Evolutionary conservation across 192 early-diverging fungal species (phyloP).

Genomic region (Coemansia brasiliensis): DNA sequence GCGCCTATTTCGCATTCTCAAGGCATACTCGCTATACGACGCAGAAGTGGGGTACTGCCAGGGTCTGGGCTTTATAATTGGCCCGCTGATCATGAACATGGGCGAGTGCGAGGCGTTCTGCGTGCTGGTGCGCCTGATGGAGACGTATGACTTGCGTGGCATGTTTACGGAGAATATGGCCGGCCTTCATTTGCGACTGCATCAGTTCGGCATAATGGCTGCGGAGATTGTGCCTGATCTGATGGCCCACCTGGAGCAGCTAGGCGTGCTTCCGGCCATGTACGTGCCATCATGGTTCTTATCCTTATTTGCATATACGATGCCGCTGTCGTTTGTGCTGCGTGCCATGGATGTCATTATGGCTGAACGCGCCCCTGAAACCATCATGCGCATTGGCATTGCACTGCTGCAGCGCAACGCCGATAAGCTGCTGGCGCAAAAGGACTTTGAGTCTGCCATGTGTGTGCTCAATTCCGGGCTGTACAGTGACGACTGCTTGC

Average conservation of each 20-base stretch:
- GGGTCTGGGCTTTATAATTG: slow-evolving; percentile 93
- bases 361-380: slow-evolving; percentile 86
- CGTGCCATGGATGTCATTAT: slow-evolving; percentile 92
- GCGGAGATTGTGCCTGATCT: slow-evolving; percentile 74
- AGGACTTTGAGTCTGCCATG: slow-evolving; percentile 80
- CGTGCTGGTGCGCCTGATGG: slow-evolving; percentile 93
- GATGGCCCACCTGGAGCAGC: slow-evolving; percentile 69
- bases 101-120: slow-evolving; percentile 92
- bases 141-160: slow-evolving; percentile 85
- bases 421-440: slow-evolving; percentile 65
- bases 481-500: slow-evolving; percentile 68
- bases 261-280: slow-evolving; percentile 80
- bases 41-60: slow-evolving; percentile 97
- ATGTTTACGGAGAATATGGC: slow-evolving; percentile 95
- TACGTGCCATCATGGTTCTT: slow-evolving; percentile 98
- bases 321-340: slow-evolving; percentile 85
- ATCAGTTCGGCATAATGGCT: slow-evolving; percentile 82
- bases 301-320: slow-evolving; percentile 95
- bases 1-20: slow-evolving; percentile 81
- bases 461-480: slow-evolving; percentile 83
- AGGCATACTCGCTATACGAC: slow-evolving; percentile 94
- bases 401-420: slow-evolving; percentile 84
- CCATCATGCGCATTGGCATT: slow-evolving; percentile 84
- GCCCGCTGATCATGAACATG: slow-evolving; percentile 93
- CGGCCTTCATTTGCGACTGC: slow-evolving; percentile 85